Conservation (phyloP, 73 alveolate genomes). For the Paramecium tetraurelia region DNA sequence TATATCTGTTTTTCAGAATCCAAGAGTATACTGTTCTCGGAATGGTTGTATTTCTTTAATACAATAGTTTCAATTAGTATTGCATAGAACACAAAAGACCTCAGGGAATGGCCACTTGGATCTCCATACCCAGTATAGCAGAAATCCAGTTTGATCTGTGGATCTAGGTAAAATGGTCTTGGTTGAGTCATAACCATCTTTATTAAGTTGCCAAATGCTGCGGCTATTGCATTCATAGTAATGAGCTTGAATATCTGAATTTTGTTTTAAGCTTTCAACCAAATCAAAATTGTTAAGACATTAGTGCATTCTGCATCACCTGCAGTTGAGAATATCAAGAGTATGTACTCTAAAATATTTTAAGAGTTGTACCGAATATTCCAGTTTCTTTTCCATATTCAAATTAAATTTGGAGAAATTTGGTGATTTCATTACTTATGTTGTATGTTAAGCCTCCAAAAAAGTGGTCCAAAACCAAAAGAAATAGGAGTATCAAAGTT, state of each 20-base stretch:
- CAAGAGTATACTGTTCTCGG: background rate
- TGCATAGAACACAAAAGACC: slow-evolving; percentile 8
- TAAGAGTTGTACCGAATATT: background rate
- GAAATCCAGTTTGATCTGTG: background rate
- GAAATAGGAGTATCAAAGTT: background rate
- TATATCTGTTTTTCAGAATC: background rate
- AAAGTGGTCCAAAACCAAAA: background rate
- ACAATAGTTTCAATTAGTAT: background rate
- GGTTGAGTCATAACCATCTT: background rate
- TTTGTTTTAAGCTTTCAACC: background rate
- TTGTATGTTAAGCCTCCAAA: background rate
- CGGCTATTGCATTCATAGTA: background rate
- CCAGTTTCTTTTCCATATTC: background rate
- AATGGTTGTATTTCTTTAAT: background rate
- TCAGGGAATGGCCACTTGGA: slow-evolving; percentile 12
- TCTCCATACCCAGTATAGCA: slow-evolving; percentile 40
- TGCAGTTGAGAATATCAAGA: background rate
- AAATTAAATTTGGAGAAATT: background rate
- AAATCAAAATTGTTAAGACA: background rate
- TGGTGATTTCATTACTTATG: background rate
- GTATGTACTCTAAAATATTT: background rate
- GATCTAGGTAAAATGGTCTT: slow-evolving; percentile 9
- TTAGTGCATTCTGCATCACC: background rate
- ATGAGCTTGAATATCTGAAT: background rate
- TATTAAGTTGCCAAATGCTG: background rate